Evolutionary conservation across 148 eudicot genomes (phyloP).

Genomic region (Rhododendron henanense): DNA sequence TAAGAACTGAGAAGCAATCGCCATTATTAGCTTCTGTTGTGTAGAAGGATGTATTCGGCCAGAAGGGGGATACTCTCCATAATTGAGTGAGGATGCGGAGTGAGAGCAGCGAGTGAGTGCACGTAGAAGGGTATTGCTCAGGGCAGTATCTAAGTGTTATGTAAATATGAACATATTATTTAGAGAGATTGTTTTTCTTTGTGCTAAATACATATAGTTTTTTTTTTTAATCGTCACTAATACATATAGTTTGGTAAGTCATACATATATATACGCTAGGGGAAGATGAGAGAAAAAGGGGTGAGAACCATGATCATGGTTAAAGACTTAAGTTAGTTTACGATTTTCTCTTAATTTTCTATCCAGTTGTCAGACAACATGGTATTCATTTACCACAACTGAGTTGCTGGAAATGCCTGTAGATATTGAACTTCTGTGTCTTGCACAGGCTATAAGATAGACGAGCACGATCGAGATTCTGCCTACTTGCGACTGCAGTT

Average conservation of each 20-base stretch:
- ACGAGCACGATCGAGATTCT: slow-evolving; percentile 63
- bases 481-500: slow-evolving; percentile 60
- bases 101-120: neutral
- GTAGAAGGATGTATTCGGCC: neutral
- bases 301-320: neutral
- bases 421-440: slow-evolving; percentile 9
- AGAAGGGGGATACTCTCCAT: neutral
- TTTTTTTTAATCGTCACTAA: too few relatives aligned
- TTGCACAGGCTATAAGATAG: slow-evolving; percentile 63
- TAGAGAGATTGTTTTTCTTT: neutral
- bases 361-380: neutral
- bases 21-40: neutral
- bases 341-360: neutral
- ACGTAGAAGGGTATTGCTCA: neutral
- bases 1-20: neutral
- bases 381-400: neutral
- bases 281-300: neutral
- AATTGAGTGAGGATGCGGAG: neutral
- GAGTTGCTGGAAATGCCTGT: slow-evolving; percentile 5
- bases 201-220: neutral
- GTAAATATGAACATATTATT: neutral
- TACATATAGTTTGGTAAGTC: neutral
- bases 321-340: neutral
- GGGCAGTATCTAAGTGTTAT: neutral
- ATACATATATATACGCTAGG: neutral